These are phyloP conservation scores for Starmerella stigmatis DNA, from an alignment of 805 yeast genomes.

Conservation along the genomic window DNA sequence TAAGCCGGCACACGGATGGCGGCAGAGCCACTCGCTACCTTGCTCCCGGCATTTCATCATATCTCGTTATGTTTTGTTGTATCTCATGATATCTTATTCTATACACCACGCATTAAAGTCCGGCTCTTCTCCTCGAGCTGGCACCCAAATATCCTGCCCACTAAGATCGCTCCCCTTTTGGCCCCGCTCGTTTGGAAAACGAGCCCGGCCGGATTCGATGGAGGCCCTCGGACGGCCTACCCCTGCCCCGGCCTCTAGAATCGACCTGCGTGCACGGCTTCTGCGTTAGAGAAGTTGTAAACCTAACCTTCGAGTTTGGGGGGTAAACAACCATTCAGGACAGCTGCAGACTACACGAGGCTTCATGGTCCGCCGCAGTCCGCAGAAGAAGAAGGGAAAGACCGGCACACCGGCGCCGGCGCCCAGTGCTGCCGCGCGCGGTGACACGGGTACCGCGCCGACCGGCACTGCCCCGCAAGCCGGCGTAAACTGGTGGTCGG, in stretches of 20 bases:
- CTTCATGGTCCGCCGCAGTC: conserved; percentile 5
- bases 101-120: no score
- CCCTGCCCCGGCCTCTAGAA: neutral
- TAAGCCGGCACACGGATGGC: no score
- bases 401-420: neutral
- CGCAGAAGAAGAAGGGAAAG: neutral
- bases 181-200: neutral
- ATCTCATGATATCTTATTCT: no score
- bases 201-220: neutral
- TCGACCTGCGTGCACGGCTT: neutral
- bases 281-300: neutral
- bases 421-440: neutral
- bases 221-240: neutral
- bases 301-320: neutral
- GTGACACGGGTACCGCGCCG: neutral
- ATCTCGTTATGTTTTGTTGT: no score
- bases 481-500: conserved; percentile 1
- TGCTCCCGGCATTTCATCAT: no score
- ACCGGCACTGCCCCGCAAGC: neutral
- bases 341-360: no score
- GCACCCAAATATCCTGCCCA: no score
- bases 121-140: no score
- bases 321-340: conserved; percentile 4
- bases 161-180: no score
- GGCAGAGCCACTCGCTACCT: no score